Conservation (phyloP, 2,329 filamentous ascomycete species). For the Trichophyton rubrum region DNA sequence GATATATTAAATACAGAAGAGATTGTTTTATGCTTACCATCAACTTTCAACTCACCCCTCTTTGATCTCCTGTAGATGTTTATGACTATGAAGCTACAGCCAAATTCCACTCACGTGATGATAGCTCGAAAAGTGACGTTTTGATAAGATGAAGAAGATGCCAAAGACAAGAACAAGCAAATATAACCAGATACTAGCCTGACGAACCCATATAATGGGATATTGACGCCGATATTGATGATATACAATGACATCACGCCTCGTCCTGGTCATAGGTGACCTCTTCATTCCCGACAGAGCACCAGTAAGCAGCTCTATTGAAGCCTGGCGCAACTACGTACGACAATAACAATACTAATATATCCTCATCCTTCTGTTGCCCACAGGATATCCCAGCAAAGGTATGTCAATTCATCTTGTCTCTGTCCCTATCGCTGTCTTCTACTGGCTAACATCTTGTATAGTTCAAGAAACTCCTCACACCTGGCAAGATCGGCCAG, state of each 20-base stretch:
- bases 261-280: constrained; percentile 85
- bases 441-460: constrained; percentile 9
- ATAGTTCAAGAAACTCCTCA: constrained; percentile 75
- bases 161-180: neutral
- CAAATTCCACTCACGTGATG: too few species aligned
- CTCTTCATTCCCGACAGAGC: constrained; percentile 88
- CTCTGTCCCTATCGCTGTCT: too few species aligned
- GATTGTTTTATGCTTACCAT: neutral
- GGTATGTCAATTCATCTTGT: constrained; percentile 35
- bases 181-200: neutral
- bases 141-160: neutral
- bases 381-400: constrained; percentile 67
- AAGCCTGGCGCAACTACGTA: neutral
- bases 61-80: too few species aligned
- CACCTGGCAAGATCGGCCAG: constrained; percentile 71
- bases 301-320: constrained; percentile 41
- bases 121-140: neutral
- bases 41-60: neutral
- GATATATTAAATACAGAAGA: neutral
- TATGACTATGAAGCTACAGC: too few species aligned
- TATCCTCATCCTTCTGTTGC: neutral
- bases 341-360: neutral
- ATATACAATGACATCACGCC: constrained; percentile 58
- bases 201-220: constrained; percentile 6
- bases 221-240: neutral